phyloP scores from a whole-genome alignment of 2,329 filamentous ascomycete species.

The Neoarthrinium moseri region DNA sequence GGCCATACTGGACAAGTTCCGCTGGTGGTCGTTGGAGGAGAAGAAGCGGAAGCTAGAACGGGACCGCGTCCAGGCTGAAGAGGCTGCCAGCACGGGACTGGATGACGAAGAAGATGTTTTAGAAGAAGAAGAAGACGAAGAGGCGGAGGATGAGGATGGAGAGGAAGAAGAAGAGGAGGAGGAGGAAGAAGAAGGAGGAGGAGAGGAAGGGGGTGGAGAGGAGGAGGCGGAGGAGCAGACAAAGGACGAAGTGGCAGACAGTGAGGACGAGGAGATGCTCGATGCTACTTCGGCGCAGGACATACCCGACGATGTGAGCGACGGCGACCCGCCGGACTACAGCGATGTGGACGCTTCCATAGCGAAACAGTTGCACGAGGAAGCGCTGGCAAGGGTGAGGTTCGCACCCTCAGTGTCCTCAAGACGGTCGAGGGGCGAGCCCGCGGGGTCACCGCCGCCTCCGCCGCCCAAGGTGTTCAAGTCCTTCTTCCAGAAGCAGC shows the following conservation, averaged over 20 bases:
- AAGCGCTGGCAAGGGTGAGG: constrained; percentile 45
- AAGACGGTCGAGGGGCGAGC: constrained; percentile 21
- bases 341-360: constrained; percentile 70
- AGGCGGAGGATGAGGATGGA: constrained; percentile 16
- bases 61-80: constrained; percentile 58
- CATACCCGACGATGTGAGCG: constrained; percentile 32
- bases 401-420: constrained; percentile 19
- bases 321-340: constrained; percentile 59
- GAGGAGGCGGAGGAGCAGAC: constrained; percentile 17
- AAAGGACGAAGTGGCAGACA: constrained; percentile 20
- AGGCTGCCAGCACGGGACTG: constrained; percentile 35
- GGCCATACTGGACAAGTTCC: constrained; percentile 82
- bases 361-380: constrained; percentile 73
- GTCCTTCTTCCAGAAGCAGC: constrained; percentile 82
- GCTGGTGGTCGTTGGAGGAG: constrained; percentile 84
- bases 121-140: constrained; percentile 18
- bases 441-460: constrained; percentile 29
- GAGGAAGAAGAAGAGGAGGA: constrained; percentile 34
- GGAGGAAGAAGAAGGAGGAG: constrained; percentile 22
- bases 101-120: constrained; percentile 38
- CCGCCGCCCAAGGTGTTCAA: constrained; percentile 62
- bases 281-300: constrained; percentile 23
- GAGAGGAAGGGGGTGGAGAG: constrained; percentile 35
- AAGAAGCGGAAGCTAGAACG: constrained; percentile 77
- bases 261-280: constrained; percentile 32